Conservation (phyloP, 2,329 filamentous ascomycete genomes). For the Botrytis aclada region DNA sequence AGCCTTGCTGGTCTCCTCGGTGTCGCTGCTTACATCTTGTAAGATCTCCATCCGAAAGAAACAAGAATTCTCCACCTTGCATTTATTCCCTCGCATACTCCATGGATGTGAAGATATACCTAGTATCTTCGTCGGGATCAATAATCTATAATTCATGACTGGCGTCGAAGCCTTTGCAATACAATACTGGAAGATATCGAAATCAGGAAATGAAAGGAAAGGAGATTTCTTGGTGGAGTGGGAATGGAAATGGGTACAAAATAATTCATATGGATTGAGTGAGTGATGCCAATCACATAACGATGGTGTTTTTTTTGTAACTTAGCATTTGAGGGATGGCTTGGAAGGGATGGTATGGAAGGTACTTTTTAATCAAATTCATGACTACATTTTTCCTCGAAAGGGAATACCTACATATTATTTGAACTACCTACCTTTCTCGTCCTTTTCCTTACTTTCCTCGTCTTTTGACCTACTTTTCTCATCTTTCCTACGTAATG, state of each 20-base stretch:
- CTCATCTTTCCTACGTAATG: too few species aligned
- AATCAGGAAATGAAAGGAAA: background rate
- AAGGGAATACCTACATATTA: background rate
- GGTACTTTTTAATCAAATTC: background rate
- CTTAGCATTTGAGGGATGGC: background rate
- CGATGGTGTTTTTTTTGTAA: background rate
- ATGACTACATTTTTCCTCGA: background rate
- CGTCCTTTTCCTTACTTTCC: too few species aligned
- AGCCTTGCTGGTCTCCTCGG: conserved; percentile 59
- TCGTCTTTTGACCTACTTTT: too few species aligned
- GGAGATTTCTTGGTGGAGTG: background rate
- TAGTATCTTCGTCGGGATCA: background rate
- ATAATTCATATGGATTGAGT: background rate
- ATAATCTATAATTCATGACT: background rate
- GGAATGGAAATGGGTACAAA: background rate
- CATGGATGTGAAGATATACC: background rate
- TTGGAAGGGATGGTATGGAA: background rate
- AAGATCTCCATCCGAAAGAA: conserved; percentile 27
- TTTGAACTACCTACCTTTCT: background rate
- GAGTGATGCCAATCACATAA: background rate
- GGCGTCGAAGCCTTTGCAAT: background rate
- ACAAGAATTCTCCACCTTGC: background rate
- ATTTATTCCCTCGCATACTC: background rate
- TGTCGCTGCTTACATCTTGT: conserved; percentile 48
- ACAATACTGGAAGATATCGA: background rate